Conservation (phyloP, 1,284 basidiomycete species). For the Rhodotorula sp. region DNA sequence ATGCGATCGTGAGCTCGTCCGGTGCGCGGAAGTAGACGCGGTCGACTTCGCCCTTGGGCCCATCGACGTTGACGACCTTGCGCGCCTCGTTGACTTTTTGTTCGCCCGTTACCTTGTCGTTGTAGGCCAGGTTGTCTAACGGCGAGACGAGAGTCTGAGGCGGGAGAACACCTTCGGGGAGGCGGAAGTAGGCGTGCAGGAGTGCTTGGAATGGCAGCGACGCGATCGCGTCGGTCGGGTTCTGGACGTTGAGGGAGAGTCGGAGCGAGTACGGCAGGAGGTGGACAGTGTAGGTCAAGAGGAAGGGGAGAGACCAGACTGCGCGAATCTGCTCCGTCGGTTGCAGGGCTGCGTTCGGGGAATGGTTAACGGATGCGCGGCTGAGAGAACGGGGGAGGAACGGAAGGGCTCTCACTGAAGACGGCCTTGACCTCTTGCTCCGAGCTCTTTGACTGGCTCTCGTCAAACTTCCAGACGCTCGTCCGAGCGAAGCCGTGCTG, state of each 20-base stretch:
- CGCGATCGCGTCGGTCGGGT: slow-evolving; percentile 20
- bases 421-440: slow-evolving; percentile 38
- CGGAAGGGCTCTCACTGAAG: slow-evolving; percentile 33
- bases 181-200: slow-evolving; percentile 49
- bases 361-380: background rate
- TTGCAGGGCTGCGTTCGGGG: slow-evolving; percentile 28
- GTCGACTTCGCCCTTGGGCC: slow-evolving; percentile 44
- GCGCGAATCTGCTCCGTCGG: slow-evolving; percentile 19
- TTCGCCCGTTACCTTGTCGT: slow-evolving; percentile 42
- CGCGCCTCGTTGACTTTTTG: slow-evolving; percentile 24
- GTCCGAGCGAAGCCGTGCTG: slow-evolving; percentile 47
- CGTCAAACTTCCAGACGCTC: slow-evolving; percentile 31
- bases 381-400: background rate
- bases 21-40: slow-evolving; percentile 43
- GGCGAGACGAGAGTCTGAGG: slow-evolving; percentile 30
- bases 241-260: slow-evolving; percentile 27
- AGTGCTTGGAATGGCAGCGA: slow-evolving; percentile 50
- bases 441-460: slow-evolving; percentile 1
- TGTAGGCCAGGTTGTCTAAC: slow-evolving; percentile 40
- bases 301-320: slow-evolving; percentile 35
- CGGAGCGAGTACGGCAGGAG: slow-evolving; percentile 30
- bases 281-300: slow-evolving; percentile 45
- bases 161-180: slow-evolving; percentile 43
- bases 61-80: slow-evolving; percentile 38
- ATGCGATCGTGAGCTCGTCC: slow-evolving; percentile 27